Conservation (phyloP, 164 flowering plant genomes). For the Litsea cubeba region DNA sequence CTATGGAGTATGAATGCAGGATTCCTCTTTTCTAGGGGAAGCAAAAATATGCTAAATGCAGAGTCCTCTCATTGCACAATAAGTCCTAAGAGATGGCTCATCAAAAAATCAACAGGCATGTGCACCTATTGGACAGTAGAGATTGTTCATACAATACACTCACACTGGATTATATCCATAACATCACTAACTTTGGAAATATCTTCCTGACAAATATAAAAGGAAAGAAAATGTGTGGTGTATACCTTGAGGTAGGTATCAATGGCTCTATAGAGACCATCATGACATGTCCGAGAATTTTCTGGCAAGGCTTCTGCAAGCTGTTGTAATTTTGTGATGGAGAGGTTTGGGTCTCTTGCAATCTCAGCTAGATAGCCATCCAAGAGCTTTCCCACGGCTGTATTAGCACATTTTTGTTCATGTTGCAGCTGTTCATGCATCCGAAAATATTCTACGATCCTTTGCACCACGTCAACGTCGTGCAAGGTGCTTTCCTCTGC, state of each 20-base stretch:
- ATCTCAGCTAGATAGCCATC: slow-evolving; percentile 78
- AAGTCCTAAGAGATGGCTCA: no score
- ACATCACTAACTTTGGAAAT: not conserved
- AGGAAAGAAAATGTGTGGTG: not conserved
- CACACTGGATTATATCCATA: not conserved
- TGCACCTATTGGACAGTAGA: not conserved
- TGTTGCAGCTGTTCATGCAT: slow-evolving; percentile 63
- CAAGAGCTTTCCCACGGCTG: slow-evolving; percentile 50
- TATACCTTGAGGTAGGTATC: slow-evolving; percentile 82
- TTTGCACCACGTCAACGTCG: slow-evolving; percentile 55
- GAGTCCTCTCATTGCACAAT: no score
- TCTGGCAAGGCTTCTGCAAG: slow-evolving; percentile 64
- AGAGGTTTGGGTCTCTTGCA: slow-evolving; percentile 65
- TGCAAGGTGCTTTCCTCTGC: slow-evolving; percentile 46
- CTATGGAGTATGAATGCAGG: no score
- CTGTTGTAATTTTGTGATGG: slow-evolving; percentile 58
- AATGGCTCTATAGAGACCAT: slow-evolving; percentile 86
- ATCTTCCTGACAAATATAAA: not conserved
- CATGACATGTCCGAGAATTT: slow-evolving; percentile 59
- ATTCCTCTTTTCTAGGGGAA: no score
- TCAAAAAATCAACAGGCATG: not conserved
- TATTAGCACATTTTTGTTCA: slow-evolving; percentile 29
- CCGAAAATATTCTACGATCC: slow-evolving; percentile 66
- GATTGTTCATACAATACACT: not conserved
- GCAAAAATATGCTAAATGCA: no score